Percentiles rank a stretch among this genome's conserved stretches.
Evolutionary conservation across 345 rosid genomes (phyloP).

Genomic region (Microthlaspi erraticum): DNA sequence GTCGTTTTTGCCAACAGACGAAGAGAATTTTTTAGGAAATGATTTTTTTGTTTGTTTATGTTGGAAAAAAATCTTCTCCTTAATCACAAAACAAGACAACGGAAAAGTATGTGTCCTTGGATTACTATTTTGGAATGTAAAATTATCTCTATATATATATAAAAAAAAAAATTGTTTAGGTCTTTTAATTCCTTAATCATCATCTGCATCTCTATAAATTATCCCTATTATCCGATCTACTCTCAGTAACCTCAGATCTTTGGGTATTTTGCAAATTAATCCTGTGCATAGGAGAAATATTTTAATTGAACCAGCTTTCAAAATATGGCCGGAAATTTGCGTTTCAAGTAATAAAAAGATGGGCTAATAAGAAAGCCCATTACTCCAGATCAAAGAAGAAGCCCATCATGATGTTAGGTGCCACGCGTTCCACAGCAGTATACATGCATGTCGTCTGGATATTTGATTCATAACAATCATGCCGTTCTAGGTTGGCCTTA

Average conservation of each 20-base stretch:
- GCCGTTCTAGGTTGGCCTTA: background rate
- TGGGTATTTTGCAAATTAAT: too few species aligned
- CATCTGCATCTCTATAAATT: background rate
- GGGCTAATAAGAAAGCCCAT: background rate
- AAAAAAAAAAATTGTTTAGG: slow-evolving; percentile 32
- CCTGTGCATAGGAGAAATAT: background rate
- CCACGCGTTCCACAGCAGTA: background rate
- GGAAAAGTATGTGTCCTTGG: slow-evolving; percentile 32
- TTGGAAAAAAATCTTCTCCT: background rate
- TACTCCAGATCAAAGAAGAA: background rate
- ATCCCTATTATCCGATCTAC: background rate
- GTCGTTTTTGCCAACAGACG: slow-evolving; percentile 55
- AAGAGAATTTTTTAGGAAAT: slow-evolving; percentile 42
- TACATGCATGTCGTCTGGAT: slow-evolving; percentile 21
- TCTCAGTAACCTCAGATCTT: too few species aligned
- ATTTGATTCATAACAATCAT: slow-evolving; percentile 1
- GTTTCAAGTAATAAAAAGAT: background rate
- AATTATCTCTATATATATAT: slow-evolving; percentile 29
- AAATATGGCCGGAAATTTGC: background rate
- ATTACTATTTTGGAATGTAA: slow-evolving; percentile 31
- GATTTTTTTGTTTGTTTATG: slow-evolving; percentile 2
- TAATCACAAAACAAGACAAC: slow-evolving; percentile 18
- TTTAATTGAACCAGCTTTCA: background rate
- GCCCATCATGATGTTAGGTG: background rate
- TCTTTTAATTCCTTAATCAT: slow-evolving; percentile 4